Conservation (phyloP, 176 grass and related monocot species). For the Eleusine indica region DNA sequence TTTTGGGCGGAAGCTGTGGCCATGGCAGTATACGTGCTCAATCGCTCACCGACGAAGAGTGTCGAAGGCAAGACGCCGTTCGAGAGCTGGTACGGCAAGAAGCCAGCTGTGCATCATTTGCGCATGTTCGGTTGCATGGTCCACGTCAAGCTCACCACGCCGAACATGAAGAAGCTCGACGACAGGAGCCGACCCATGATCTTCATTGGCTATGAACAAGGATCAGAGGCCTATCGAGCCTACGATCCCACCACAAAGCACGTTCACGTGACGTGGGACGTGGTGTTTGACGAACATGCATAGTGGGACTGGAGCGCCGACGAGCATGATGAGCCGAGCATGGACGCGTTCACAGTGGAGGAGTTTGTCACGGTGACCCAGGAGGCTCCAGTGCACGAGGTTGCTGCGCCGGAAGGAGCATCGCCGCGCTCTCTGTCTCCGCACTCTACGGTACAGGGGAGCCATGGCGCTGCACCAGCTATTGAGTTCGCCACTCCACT, state of each 20-base stretch:
- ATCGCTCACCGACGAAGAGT: neutral
- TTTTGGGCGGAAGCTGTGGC: neutral
- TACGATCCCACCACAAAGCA: neutral
- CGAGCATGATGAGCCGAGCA: neutral
- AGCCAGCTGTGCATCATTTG: neutral
- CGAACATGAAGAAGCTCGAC: too few species aligned
- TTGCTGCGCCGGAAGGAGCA: too few species aligned
- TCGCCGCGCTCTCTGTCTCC: neutral
- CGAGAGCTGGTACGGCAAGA: neutral
- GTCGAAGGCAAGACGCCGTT: neutral
- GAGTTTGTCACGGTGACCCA: neutral
- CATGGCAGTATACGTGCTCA: neutral
- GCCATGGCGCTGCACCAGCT: too few species aligned
- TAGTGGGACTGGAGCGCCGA: neutral
- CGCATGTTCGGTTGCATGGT: neutral
- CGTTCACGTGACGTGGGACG: neutral
- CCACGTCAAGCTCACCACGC: neutral
- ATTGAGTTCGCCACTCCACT: too few species aligned
- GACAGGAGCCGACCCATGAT: neutral
- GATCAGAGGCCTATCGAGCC: neutral
- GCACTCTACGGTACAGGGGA: too few species aligned
- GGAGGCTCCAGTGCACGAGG: too few species aligned
- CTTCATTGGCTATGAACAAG: neutral
- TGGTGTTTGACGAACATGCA: neutral
- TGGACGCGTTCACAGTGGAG: neutral